These are phyloP conservation scores for Fusarium sp. DNA, from an alignment of 2,329 filamentous ascomycete genomes.

Conservation along the genomic window DNA sequence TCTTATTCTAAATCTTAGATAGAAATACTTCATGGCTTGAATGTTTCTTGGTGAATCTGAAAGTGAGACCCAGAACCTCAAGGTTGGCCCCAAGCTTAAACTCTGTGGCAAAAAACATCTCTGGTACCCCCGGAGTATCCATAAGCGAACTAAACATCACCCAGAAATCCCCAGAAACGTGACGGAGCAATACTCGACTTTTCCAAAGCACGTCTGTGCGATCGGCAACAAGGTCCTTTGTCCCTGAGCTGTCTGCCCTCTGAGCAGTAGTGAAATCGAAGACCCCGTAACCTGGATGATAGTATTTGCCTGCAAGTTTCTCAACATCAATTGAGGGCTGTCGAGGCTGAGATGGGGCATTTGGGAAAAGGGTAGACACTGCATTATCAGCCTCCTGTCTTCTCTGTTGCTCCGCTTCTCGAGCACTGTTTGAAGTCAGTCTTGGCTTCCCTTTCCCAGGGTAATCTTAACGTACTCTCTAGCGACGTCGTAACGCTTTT, in stretches of 20 bases:
- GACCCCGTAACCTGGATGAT: slow-evolving; percentile 55
- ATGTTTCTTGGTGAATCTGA: neutral
- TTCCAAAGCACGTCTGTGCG: slow-evolving; percentile 42
- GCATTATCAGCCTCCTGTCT: neutral
- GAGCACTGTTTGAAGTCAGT: neutral
- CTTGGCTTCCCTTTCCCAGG: neutral
- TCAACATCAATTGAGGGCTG: neutral
- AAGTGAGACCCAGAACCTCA: neutral
- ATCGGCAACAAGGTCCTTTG: slow-evolving; percentile 40
- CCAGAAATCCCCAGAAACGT: slow-evolving; percentile 48
- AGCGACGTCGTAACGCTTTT: slow-evolving; percentile 35
- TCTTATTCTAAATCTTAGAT: neutral
- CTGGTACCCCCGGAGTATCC: neutral
- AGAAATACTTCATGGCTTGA: neutral
- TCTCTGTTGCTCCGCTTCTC: slow-evolving; percentile 10
- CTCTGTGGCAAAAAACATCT: neutral
- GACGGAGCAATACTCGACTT: slow-evolving; percentile 39
- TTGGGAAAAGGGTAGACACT: neutral
- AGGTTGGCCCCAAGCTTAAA: neutral
- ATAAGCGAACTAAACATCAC: slow-evolving; percentile 24
- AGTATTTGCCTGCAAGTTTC: slow-evolving; percentile 55
- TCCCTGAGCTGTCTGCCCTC: slow-evolving; percentile 23
- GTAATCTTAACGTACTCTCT: slow-evolving; percentile 32
- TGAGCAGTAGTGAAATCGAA: slow-evolving; percentile 28
- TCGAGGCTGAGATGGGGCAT: neutral